Conservation (phyloP, 108 stramenopile genomes). For the Conticribra guillardii region DNA sequence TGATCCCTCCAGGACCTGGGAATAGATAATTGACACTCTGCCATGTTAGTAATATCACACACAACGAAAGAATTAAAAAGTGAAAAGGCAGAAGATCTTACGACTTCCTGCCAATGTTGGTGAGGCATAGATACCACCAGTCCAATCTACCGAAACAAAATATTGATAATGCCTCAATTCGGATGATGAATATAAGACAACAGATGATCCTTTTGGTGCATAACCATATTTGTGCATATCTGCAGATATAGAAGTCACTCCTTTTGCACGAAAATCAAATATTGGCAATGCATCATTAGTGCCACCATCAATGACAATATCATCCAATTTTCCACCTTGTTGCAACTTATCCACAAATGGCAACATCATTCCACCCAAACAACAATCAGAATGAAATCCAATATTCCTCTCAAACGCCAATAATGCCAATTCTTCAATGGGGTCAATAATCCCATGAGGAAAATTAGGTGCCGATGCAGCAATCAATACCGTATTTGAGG, state of each 20-base stretch:
- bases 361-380: constrained; percentile 89
- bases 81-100: too few species aligned
- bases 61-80: too few species aligned
- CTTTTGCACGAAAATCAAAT: constrained; percentile 82
- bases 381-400: constrained; percentile 93
- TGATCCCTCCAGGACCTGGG: constrained; percentile 75
- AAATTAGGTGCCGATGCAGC: constrained; percentile 82
- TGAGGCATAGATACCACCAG: constrained; percentile 89
- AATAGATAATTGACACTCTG: too few species aligned
- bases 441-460: constrained; percentile 89
- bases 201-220: constrained; percentile 87
- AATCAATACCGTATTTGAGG: constrained; percentile 83
- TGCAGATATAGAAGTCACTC: constrained; percentile 85
- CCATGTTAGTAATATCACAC: too few species aligned
- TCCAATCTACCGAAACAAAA: constrained; percentile 68
- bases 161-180: constrained; percentile 58
- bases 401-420: constrained; percentile 63
- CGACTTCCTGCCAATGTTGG: constrained; percentile 87
- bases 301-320: neutral
- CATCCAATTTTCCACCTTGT: constrained; percentile 15
- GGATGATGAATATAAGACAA: constrained; percentile 69
- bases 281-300: constrained; percentile 31
- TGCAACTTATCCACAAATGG: constrained; percentile 72
- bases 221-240: constrained; percentile 96
- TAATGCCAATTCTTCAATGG: constrained; percentile 51